Conservation (phyloP, 2,329 filamentous ascomycete genomes). For the Huntiella abstrusa region DNA sequence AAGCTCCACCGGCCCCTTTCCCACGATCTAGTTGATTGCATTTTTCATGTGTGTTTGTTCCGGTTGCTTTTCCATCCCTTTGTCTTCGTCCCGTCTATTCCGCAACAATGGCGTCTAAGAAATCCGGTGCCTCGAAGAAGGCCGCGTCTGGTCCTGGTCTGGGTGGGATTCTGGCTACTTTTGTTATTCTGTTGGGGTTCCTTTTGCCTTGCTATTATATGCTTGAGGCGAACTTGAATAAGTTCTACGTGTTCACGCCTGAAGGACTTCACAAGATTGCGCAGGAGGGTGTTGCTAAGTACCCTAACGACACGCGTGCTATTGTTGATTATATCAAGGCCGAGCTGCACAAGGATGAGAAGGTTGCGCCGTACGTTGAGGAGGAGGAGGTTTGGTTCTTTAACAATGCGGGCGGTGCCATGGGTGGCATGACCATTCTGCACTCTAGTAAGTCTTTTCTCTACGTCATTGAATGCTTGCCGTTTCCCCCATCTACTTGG, state of each 20-base stretch:
- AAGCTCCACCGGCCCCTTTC: not conserved
- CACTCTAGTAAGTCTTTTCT: constrained; percentile 49
- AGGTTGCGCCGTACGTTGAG: constrained; percentile 39
- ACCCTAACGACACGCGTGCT: constrained; percentile 56
- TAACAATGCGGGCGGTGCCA: constrained; percentile 79
- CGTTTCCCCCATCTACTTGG: not conserved
- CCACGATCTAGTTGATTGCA: too few species aligned
- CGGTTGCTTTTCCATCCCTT: not conserved
- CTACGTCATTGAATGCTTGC: not conserved
- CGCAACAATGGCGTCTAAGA: constrained; percentile 5
- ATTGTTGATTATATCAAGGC: constrained; percentile 52
- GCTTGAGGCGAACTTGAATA: constrained; percentile 38
- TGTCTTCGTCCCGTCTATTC: not conserved
- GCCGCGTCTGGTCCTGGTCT: constrained; percentile 13
- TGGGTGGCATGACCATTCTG: constrained; percentile 82
- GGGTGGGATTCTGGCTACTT: constrained; percentile 25
- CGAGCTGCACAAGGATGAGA: constrained; percentile 36
- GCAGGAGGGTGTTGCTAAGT: constrained; percentile 41
- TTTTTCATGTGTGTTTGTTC: too few species aligned
- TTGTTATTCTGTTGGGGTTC: constrained; percentile 35
- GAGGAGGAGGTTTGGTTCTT: constrained; percentile 69
- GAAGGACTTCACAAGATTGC: constrained; percentile 50
- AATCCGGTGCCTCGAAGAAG: constrained; percentile 1
- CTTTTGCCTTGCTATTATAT: constrained; percentile 34
- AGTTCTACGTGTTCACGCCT: constrained; percentile 59